Conservation (phyloP, 2,329 filamentous ascomycete genomes). For the Venturia aucupariae region DNA sequence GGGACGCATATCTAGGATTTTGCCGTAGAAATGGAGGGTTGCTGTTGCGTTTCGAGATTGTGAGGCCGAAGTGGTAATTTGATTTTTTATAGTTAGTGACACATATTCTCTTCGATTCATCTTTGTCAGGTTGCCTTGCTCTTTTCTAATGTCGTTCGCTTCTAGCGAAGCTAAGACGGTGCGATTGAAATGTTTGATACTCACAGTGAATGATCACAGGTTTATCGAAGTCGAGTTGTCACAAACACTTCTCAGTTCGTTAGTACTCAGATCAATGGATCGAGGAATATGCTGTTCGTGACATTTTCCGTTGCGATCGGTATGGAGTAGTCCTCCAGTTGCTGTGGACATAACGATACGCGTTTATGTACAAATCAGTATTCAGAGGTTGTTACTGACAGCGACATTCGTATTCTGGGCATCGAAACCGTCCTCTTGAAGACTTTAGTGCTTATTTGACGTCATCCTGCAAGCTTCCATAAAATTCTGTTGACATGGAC, state of each 20-base stretch:
- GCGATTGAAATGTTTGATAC: background rate
- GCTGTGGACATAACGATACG: background rate
- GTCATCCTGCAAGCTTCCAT: background rate
- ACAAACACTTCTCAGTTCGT: background rate
- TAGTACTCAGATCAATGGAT: background rate
- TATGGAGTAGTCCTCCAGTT: background rate
- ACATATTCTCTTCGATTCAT: too few relatives aligned
- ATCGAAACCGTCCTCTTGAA: background rate
- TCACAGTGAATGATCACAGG: background rate
- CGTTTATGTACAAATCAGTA: background rate
- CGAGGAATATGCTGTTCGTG: background rate
- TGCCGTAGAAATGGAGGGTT: slow-evolving; percentile 28
- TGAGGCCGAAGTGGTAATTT: slow-evolving; percentile 26
- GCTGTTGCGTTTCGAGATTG: slow-evolving; percentile 25
- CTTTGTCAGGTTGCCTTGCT: too few relatives aligned
- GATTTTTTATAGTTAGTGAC: background rate
- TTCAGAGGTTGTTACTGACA: background rate
- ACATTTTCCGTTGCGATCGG: background rate
- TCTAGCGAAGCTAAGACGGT: background rate
- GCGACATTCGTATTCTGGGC: background rate
- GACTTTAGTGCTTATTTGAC: background rate
- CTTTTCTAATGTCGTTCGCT: too few relatives aligned
- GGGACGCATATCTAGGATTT: slow-evolving; percentile 28
- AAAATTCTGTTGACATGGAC: background rate
- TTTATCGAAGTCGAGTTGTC: background rate